Base-by-base conservation (phyloP, 164 flowering plant genomes). In the Aristolochia californica region DNA sequence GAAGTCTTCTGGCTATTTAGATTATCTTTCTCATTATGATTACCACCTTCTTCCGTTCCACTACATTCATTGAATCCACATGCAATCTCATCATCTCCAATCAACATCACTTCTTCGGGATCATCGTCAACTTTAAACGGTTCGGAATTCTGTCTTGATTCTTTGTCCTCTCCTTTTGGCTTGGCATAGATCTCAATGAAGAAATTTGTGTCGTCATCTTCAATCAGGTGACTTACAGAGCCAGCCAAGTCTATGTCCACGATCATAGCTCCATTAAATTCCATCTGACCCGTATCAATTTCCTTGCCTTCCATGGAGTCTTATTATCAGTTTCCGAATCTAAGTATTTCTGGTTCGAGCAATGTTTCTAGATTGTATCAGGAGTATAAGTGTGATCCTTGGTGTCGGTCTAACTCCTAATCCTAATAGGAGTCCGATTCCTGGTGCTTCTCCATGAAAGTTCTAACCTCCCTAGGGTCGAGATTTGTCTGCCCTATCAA, bases 121-220 rank as follows among this genome's bases (percentile, higher is more conserved):
- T 59, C 44, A 50, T 34, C 40, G 10, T 9, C 7, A 34, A 34
- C 40, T 34, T 34, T 34, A 34, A 34, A 34, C 7, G 40, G 40
- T 34, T 34, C 40, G 10, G 40, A 8, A 34, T 34, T 34, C 40
- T 4, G 40, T 1, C 10, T 15, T 43, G 53, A n/a, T 27, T 58
- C 56, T 3, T 13, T 26, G 0, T 11, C 38, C 5, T 64, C 65
- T 23, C 62, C 68, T 53, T 55, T 59, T 17, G 56, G 56, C 27
- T 65, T 66, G 45, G 68, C 70, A 66, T 69, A 64, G 55, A 71
- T 72, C 65, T 75, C 72, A 25, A 64, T 56, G 27, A 58, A 68
- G 59, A 68, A 76, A 58, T 68, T 72, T 28, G 30, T 30, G 20
- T 48, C 64, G 11, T 21, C 48, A 7, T 63, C 67, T 22, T 61